Base-by-base conservation (phyloP, 2,329 filamentous ascomycete species). In the Trichoderma koningii region DNA sequence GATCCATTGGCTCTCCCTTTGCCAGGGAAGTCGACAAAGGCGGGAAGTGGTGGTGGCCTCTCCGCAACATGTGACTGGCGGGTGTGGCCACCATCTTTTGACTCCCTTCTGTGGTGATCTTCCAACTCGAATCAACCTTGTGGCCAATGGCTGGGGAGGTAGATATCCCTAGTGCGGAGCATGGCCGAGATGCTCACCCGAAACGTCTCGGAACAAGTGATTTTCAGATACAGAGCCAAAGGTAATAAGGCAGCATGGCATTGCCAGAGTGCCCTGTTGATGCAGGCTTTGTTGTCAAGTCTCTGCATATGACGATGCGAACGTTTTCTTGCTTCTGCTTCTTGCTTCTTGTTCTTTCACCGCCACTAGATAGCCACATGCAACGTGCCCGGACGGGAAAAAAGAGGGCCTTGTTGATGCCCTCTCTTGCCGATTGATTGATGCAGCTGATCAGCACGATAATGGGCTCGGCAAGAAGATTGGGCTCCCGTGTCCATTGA, bases 1-100 rank as follows among this genome's bases (percentile, higher is more conserved):
- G 56, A 61, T 51, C 34, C 45, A 61, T 61, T 61, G 57, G 57
- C 57, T 61, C 45, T 61, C 57, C 57, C 57, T 61, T 51, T 28
- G 17, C 34, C 57, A 61, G 57, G 57, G 57, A 28, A 51, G 23
- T 51, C 57, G 30, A 60, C 28, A 34, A 34, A 10, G n/a, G 30
- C 26, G 56, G 12, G 57, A 42, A 47, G 57, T 42, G 21, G 57
- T 61, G 57, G 57, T 42, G 21, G 23, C 57, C 57, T 51, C 15
- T 44, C 42, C 42, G n/a, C 53, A 61, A 51, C 47, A 61, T 61
- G 45, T 51, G 44, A 50, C 56, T 38, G 45, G 55, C 26, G 42
- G 26, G 42, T 57, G 28, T 44, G 56, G 45, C 56, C 45, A 51
- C 56, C 56, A 60, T 34, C 34, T 42, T 2, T 26, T 30, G 28